Evolutionary conservation across 1,284 basidiomycete genomes (phyloP).

Genomic region (Apiotrichum sp.): DNA sequence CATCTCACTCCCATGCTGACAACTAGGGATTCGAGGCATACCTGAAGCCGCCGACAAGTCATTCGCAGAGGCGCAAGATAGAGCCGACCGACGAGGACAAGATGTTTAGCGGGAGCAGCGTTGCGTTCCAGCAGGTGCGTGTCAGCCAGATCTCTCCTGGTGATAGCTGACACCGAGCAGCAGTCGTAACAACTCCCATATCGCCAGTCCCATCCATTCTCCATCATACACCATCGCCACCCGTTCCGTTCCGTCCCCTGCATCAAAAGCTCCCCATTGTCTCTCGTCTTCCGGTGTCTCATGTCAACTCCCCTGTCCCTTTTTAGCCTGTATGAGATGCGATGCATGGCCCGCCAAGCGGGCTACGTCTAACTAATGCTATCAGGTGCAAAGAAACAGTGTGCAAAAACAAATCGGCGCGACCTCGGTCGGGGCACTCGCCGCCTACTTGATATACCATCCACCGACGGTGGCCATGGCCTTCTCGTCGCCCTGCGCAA

Average conservation of each 20-base stretch:
- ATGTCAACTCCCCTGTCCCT: neutral
- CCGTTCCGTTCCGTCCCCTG: neutral
- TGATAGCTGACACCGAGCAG: no score
- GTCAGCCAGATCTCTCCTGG: neutral
- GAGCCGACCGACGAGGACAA: conserved; percentile 44
- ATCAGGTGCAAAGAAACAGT: neutral
- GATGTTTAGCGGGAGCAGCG: conserved; percentile 46
- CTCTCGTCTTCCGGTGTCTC: neutral
- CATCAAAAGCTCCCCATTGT: neutral
- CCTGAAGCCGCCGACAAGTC: conserved; percentile 42
- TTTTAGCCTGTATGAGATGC: neutral
- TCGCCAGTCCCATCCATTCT: no score
- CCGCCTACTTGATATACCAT: conserved; percentile 53
- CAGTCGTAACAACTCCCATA: neutral
- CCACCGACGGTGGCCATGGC: conserved; percentile 84
- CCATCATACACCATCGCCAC: no score
- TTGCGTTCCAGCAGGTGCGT: conserved; percentile 41
- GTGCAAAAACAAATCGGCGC: no score
- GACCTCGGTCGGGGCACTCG: no score
- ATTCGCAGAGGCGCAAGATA: conserved; percentile 35
- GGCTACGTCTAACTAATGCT: neutral
- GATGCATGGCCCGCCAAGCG: neutral
- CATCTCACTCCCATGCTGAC: neutral
- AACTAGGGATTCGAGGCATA: conserved; percentile 49
- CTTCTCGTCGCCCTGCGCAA: conserved; percentile 58